Evolutionary conservation across 2,329 filamentous ascomycete genomes (phyloP), one percentile per base, ranked within the genome.

Genomic region (Neurospora crassa): DNA sequence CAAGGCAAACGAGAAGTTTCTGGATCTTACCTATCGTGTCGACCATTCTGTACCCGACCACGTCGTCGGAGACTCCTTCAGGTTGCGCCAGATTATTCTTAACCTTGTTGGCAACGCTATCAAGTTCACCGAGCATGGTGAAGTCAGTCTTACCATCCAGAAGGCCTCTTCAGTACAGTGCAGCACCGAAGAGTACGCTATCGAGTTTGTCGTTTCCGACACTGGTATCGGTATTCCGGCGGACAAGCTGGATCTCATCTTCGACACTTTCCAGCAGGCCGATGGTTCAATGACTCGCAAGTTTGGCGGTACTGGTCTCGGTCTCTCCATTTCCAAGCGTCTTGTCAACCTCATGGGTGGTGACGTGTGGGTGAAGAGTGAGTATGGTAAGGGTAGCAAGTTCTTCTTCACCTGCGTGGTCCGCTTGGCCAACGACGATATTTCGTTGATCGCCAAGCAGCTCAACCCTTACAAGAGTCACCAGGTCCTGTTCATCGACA

Each of bases 191-290:
- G 92, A 97, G 80, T 97, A 97, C 76, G 92, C 94, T 40, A 95
- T 97, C 79, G 94, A 98, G 82, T 98, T 98, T 81, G 91, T 95
- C 70, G 96, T 99, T 42, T 92, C 92, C 24, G 96, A 98, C 80
- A 98, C 96, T 43, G 96, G 96, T 76, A 99, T 98, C 78, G 96
- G 96, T 77, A 98, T 98, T 77, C 93, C 95, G 77, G 89, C 92
- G 74, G 94, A 98, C 82, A 98, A 98, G 83, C 88, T 98, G 70
- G 94, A 97, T 79, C 86, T 98, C 75, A 98, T 99, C 79, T 98
- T 99, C 82, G 96, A 98, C 82, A 98, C 95, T 0, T 98, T 98
- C 89, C 95, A 97, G 81, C 96, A 98, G 83, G 96, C 96, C 24
- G 96, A 98, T 79, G 95, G 95, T 45, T 97, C 94, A 42, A 98